Evolutionary conservation across 2,329 filamentous ascomycete species (phyloP), one percentile per base, ranked within the genome.

Genomic region (Cercospora sp.): DNA sequence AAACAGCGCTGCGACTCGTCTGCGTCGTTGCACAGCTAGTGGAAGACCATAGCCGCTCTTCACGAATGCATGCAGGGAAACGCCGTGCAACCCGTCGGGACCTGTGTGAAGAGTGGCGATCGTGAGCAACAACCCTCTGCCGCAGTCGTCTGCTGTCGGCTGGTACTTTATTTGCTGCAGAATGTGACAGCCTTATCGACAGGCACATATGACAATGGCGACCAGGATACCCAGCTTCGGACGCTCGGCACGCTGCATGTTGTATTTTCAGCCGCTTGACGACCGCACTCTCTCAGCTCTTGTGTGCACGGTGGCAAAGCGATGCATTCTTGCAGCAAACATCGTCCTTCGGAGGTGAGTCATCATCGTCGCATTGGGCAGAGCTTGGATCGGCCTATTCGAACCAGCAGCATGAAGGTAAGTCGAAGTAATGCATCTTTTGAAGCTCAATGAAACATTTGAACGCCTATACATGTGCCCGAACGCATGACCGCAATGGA

Each of bases 391-490:
- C 23, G 48, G 48, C 48, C 48, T 59, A 20, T 10, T 12, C 9
- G 9, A 33, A 18, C 40, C 62, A 64, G 51, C 62, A 64, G 18
- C 53, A 59, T 40, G 20, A 8, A 40, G 31, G 30, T 20, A n/a
- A 28, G 51, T 36, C 31, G 16, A 30, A 59, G 55, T 59, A 59
- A 58, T 48, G 62, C 51, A 45, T 20, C 51, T 58, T 45, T 58
- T 36, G 51, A 57, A 64, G 51, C 20, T 64, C 62, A 57, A 64
- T 57, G 53, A 30, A 64, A 64, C 62, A 64, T 58, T 64, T 64
- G 20, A 45, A 64, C 62, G 62, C 62, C 62, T 64, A 64, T 64
- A 58, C 62, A 64, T 64, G 33, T 45, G 36, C 53, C 62, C 48
- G 28, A 59, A 59, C 28, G 55, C 51, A 64, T 59, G 51, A 48